Conservation (phyloP, 2,329 filamentous ascomycete species). For the Pseudohalonectria lignicola region DNA sequence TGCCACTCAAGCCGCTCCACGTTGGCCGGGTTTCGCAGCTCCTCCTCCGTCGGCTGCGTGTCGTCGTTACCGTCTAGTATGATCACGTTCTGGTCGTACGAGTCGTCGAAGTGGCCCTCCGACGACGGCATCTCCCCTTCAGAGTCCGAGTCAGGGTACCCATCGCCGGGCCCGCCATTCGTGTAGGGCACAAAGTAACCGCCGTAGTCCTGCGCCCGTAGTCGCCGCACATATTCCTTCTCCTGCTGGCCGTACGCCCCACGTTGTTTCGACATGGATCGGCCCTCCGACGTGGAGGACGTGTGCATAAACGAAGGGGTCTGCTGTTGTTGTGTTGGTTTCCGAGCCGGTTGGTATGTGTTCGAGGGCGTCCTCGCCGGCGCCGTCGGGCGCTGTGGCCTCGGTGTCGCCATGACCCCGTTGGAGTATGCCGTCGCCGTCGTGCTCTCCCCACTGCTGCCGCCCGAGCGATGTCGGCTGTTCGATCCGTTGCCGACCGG, state of each 20-base stretch:
- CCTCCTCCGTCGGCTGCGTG: conserved; percentile 78
- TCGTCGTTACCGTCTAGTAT: conserved; percentile 90
- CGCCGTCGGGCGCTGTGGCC: conserved; percentile 53
- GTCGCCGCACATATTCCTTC: conserved; percentile 85
- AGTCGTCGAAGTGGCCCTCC: conserved; percentile 73
- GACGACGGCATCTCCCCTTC: conserved; percentile 87
- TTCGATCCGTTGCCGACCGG: conserved; percentile 27
- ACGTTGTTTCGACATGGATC: conserved; percentile 42
- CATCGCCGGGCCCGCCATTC: conserved; percentile 39
- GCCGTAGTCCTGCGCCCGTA: conserved; percentile 59
- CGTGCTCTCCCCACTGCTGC: conserved; percentile 8
- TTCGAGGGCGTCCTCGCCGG: conserved; percentile 66
- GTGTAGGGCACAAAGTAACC: conserved; percentile 67
- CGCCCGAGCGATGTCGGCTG: conserved; percentile 25
- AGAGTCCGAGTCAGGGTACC: conserved; percentile 66
- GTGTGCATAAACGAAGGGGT: conserved; percentile 30
- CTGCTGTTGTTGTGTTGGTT: conserved; percentile 27
- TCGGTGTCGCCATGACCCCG: conserved; percentile 17
- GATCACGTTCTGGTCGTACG: conserved; percentile 83
- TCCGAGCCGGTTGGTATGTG: conserved; percentile 62
- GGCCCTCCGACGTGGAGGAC: conserved; percentile 21
- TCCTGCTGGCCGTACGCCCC: conserved; percentile 54
- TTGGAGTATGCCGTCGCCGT: conserved; percentile 17
- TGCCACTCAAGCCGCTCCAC: conserved; percentile 94
- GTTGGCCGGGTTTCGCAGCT: conserved; percentile 78